Conservation (phyloP, 2,329 filamentous ascomycete genomes). For the Arthrobotrys entomopaga region DNA sequence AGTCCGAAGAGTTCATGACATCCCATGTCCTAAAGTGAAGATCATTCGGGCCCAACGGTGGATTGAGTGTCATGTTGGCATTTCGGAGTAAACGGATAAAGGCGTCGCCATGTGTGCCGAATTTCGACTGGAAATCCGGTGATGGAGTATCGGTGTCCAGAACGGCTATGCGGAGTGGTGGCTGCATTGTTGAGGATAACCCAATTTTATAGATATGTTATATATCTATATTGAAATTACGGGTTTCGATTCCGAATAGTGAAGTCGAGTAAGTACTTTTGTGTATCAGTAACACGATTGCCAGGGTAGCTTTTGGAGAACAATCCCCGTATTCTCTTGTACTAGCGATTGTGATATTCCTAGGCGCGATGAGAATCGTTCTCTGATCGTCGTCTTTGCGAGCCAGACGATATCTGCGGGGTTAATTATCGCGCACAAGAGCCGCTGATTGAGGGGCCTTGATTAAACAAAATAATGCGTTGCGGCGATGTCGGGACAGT, state of each 20-base stretch:
- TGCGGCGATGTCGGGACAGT: conserved; percentile 1
- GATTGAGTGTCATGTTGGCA: conserved; percentile 66
- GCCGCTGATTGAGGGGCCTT: no score
- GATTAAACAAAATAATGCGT: conserved; percentile 7
- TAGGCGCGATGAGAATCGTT: no score
- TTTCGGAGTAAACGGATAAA: conserved; percentile 71
- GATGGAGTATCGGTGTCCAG: conserved; percentile 87
- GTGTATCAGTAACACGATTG: no score
- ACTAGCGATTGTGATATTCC: no score
- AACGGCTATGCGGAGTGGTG: conserved; percentile 80
- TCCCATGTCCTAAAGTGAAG: conserved; percentile 72
- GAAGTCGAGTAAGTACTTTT: no score
- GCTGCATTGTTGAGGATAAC: conserved; percentile 28
- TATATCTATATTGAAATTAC: no score
- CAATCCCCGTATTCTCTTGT: no score
- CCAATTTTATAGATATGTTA: no score
- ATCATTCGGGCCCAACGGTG: conserved; percentile 62
- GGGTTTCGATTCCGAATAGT: no score
- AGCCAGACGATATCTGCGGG: neutral
- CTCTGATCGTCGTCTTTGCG: no score
- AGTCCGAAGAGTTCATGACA: conserved; percentile 70
- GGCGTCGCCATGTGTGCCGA: conserved; percentile 77
- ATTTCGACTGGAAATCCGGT: conserved; percentile 71
- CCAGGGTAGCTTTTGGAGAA: no score
- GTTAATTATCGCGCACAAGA: no score